A percentile compares a stretch with the other conserved stretches of the same genome.
Evolutionary conservation across 768 basidiomycete genomes (phyloP).

Genomic region (Leccinum rimulosum): DNA sequence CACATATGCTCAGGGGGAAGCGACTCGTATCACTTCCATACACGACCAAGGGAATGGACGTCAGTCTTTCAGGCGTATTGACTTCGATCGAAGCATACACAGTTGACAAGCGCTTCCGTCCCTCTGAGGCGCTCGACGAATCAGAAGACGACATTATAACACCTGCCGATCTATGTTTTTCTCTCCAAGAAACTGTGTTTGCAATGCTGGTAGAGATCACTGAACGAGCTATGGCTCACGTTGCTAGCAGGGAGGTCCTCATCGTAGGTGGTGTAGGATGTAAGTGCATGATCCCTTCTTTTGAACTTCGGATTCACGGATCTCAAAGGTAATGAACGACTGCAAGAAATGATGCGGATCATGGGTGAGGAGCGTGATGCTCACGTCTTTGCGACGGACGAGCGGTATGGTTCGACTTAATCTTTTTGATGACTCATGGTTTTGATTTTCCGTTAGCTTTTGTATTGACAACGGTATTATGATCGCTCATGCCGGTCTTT

Average conservation of each 20-base stretch:
- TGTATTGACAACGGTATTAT: conserved; percentile 99
- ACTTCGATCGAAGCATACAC: conserved; percentile 88
- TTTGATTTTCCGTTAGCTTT: conserved; percentile 56
- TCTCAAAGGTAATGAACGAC: conserved; percentile 76
- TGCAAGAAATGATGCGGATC: conserved; percentile 98
- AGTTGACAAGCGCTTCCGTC: conserved; percentile 77
- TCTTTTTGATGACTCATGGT: background rate
- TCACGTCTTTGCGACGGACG: conserved; percentile 91
- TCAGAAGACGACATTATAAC: conserved; percentile 71
- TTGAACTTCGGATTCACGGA: background rate
- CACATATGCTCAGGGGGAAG: conserved; percentile 58
- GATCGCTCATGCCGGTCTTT: conserved; percentile 97
- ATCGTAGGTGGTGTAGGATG: conserved; percentile 99
- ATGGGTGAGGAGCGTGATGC: conserved; percentile 93
- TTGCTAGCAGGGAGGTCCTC: conserved; percentile 91
- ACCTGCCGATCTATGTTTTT: conserved; percentile 95
- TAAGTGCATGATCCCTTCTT: conserved; percentile 41
- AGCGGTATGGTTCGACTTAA: conserved; percentile 54
- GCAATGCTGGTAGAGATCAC: conserved; percentile 99
- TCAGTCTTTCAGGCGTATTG: conserved; percentile 92
- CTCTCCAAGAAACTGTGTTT: conserved; percentile 94
- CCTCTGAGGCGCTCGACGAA: conserved; percentile 38
- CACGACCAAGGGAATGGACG: conserved; percentile 97
- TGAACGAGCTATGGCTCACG: conserved; percentile 98
- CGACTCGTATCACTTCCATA: conserved; percentile 85